phyloP scores from a whole-genome alignment of 768 basidiomycete genomes.

The Leucogyrophana mollusca region DNA sequence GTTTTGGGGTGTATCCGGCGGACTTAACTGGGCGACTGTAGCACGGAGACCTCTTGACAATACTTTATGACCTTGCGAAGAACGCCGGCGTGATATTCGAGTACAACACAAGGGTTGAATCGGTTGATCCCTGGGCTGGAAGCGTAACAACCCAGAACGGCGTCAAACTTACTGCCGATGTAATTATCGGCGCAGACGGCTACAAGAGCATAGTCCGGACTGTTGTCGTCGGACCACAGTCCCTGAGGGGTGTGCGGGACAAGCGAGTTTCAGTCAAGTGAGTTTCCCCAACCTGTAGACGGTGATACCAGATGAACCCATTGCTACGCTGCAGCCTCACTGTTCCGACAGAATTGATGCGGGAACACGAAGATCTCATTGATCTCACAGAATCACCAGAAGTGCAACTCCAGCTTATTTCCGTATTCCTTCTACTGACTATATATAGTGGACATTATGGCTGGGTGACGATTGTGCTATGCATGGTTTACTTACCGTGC shows the following conservation, averaged over 20 bases:
- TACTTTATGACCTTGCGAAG: slow-evolving; percentile 46
- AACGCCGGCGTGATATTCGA: slow-evolving; percentile 47
- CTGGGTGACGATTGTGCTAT: slow-evolving; percentile 18
- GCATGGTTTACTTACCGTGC: slow-evolving; percentile 17
- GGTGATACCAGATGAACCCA: no score
- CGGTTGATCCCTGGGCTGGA: slow-evolving; percentile 29
- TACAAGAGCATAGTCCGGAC: slow-evolving; percentile 40
- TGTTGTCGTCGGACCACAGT: slow-evolving; percentile 26
- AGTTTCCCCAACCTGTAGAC: not conserved
- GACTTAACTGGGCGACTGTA: slow-evolving; percentile 17
- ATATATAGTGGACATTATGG: slow-evolving; percentile 19
- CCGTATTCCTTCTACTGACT: not conserved
- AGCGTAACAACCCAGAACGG: slow-evolving; percentile 36
- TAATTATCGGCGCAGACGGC: slow-evolving; percentile 64
- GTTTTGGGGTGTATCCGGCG: no score
- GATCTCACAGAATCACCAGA: slow-evolving; percentile 6
- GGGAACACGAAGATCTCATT: slow-evolving; percentile 17
- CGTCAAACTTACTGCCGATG: slow-evolving; percentile 42
- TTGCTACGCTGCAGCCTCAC: slow-evolving; percentile 8
- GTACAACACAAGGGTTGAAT: slow-evolving; percentile 38
- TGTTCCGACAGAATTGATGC: slow-evolving; percentile 14
- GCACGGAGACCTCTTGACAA: slow-evolving; percentile 51
- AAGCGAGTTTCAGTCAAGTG: slow-evolving; percentile 14
- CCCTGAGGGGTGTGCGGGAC: slow-evolving; percentile 6
- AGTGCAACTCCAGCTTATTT: slow-evolving; percentile 3